Percentiles rank a stretch among this genome's conserved stretches.
phyloP scores from a whole-genome alignment of 257 asterid genomes.

The Salvia rosmarinus region DNA sequence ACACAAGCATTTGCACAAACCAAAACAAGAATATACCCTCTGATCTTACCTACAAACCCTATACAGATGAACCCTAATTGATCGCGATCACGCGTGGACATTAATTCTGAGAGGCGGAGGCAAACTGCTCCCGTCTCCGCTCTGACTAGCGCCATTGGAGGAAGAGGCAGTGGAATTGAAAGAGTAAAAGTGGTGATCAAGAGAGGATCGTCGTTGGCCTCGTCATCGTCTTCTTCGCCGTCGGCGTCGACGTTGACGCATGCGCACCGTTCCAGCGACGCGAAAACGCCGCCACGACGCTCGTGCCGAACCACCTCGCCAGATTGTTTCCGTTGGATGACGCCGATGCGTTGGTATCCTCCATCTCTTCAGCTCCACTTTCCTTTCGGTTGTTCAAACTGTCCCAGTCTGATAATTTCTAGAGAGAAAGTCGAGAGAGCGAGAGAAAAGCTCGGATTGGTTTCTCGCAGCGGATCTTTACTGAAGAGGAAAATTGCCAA shows the following conservation, averaged over 20 bases:
- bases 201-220: conserved; percentile 80
- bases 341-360: conserved; percentile 44
- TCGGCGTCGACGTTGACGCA: conserved; percentile 90
- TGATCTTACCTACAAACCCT: conserved; percentile 14
- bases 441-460: background rate
- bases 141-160: conserved; percentile 34
- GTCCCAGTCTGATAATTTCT: background rate
- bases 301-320: conserved; percentile 84
- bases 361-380: conserved; percentile 38
- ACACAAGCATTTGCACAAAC: background rate
- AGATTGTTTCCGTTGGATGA: conserved; percentile 63
- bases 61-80: conserved; percentile 10
- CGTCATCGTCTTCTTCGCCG: conserved; percentile 81
- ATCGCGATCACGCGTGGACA: conserved; percentile 53
- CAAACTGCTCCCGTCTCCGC: conserved; percentile 7
- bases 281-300: conserved; percentile 92
- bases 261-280: conserved; percentile 86
- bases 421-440: background rate
- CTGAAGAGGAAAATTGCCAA: conserved; percentile 10
- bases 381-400: background rate
- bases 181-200: conserved; percentile 58
- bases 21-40: background rate
- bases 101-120: conserved; percentile 55
- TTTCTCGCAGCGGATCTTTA: background rate
- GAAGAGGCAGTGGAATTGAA: conserved; percentile 40